Conservation (phyloP, 2,329 filamentous ascomycete genomes). For the Neoscytalidium dimidiatum region DNA sequence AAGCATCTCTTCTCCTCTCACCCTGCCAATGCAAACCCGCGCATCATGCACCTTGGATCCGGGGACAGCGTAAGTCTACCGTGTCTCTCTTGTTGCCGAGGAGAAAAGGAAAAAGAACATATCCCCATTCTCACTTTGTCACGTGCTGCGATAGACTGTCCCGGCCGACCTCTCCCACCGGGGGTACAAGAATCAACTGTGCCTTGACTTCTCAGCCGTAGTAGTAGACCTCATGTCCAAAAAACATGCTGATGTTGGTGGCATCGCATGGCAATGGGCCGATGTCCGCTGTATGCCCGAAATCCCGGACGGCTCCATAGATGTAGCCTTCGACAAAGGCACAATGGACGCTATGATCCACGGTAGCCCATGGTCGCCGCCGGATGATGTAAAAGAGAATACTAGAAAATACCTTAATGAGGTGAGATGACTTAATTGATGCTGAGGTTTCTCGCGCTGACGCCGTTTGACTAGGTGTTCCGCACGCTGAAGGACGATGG, state of each 20-base stretch:
- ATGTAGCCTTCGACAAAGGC: conserved; percentile 61
- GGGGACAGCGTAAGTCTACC: conserved; percentile 55
- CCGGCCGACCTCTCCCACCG: conserved; percentile 49
- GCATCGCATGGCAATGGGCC: conserved; percentile 46
- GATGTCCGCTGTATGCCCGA: conserved; percentile 55
- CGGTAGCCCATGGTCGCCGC: conserved; percentile 56
- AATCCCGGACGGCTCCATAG: conserved; percentile 46
- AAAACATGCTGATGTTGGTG: conserved; percentile 43
- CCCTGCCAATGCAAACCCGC: conserved; percentile 35
- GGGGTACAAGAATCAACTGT: conserved; percentile 56
- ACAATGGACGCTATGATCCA: conserved; percentile 60
- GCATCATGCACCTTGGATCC: conserved; percentile 59
- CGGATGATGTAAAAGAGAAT: conserved; percentile 51
- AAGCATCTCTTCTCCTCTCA: conserved; percentile 44
- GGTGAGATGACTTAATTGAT: conserved; percentile 32
- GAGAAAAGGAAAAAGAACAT: neutral
- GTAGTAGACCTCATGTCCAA: conserved; percentile 56
- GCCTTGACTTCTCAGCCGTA: conserved; percentile 58
- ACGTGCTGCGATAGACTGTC: conserved; percentile 46
- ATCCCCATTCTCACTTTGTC: neutral
- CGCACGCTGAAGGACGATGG: conserved; percentile 52
- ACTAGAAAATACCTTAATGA: conserved; percentile 53
- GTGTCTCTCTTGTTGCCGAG: neutral
- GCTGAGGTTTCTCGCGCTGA: neutral
- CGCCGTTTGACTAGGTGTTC: conserved; percentile 37